A percentile compares a stretch with the other conserved stretches of the same genome.
phyloP scores from a whole-genome alignment of 2,329 filamentous ascomycete species.

The Phaeosphaeriaceae sp. region DNA sequence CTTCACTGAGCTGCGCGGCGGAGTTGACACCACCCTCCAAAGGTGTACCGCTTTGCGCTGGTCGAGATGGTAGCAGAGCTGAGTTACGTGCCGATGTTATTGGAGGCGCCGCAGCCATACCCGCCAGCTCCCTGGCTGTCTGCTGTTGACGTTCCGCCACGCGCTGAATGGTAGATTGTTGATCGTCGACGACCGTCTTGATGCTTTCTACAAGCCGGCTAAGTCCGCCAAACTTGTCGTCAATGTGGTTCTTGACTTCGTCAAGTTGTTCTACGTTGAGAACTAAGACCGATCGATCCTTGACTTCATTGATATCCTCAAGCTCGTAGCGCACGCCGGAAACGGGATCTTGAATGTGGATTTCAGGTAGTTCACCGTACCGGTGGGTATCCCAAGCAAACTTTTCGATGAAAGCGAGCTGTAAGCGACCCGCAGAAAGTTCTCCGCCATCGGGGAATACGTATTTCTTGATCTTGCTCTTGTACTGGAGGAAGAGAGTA shows the following conservation, averaged over 20 bases:
- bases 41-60: constrained; percentile 27
- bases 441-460: constrained; percentile 85
- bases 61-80: constrained; percentile 39
- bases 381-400: constrained; percentile 99
- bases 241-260: constrained; percentile 95
- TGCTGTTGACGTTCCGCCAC: constrained; percentile 93
- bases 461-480: constrained; percentile 96
- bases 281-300: constrained; percentile 93
- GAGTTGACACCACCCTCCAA: constrained; percentile 46
- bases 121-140: constrained; percentile 83
- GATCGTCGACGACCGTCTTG: constrained; percentile 81
- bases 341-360: constrained; percentile 95
- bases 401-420: constrained; percentile 97
- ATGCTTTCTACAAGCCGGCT: constrained; percentile 86
- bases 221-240: constrained; percentile 84
- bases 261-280: constrained; percentile 92
- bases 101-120: constrained; percentile 59
- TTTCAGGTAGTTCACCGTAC: constrained; percentile 94
- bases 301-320: constrained; percentile 91
- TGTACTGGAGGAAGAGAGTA: constrained; percentile 94
- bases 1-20: constrained; percentile 73
- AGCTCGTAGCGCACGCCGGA: constrained; percentile 97
- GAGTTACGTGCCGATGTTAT: constrained; percentile 45
- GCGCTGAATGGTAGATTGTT: constrained; percentile 79
- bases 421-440: constrained; percentile 84